These are phyloP conservation scores for Fusarium sambucinum DNA, from an alignment of 2,329 filamentous ascomycete genomes.

Conservation along the genomic window DNA sequence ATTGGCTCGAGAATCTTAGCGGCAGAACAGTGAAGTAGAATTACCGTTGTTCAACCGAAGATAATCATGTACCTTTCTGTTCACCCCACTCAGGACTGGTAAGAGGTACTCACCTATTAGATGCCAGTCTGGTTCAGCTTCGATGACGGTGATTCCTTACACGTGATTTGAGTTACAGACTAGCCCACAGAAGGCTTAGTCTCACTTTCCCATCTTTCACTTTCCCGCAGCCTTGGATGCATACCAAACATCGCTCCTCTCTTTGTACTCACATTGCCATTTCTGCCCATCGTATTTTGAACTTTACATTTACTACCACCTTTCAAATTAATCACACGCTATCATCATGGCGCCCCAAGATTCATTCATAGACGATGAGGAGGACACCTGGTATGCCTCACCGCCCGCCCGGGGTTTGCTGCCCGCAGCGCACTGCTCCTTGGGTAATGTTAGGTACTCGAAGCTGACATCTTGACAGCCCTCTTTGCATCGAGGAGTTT, in stretches of 20 bases:
- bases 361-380: constrained; percentile 78
- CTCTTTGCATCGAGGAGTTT: constrained; percentile 98
- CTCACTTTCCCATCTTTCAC: constrained; percentile 47
- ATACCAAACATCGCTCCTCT: constrained; percentile 46
- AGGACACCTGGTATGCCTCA: constrained; percentile 72
- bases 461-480: constrained; percentile 67
- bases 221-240: constrained; percentile 48
- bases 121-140: neutral
- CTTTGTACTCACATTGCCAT: constrained; percentile 43
- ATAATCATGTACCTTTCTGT: constrained; percentile 39
- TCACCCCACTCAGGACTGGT: neutral
- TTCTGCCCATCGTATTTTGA: constrained; percentile 37
- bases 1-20: constrained; percentile 47
- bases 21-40: constrained; percentile 30
- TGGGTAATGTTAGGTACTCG: constrained; percentile 37
- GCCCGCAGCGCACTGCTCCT: constrained; percentile 36
- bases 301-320: constrained; percentile 36
- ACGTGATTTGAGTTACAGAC: constrained; percentile 40
- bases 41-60: constrained; percentile 50
- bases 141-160: constrained; percentile 22
- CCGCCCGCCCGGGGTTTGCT: constrained; percentile 4
- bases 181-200: constrained; percentile 45
- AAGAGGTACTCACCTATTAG: constrained; percentile 38
- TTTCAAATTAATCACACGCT: constrained; percentile 40
- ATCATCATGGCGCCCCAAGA: constrained; percentile 74